Base-by-base conservation (phyloP, 176 grass and related monocot genomes). In the Carex littledalei region DNA sequence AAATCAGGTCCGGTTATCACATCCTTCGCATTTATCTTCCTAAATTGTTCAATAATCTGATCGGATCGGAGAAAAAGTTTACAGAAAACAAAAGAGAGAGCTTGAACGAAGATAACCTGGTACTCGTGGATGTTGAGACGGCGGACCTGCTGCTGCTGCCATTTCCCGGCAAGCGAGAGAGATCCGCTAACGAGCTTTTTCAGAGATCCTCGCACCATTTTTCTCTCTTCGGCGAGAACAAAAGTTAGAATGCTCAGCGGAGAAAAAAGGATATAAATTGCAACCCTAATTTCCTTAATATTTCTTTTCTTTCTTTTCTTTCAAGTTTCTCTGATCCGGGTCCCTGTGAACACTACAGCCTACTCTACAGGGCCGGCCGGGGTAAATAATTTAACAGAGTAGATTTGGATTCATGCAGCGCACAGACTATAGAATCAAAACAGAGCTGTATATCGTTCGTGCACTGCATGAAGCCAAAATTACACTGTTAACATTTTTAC, bases 71-170 rank as follows among this genome's bases (percentile, higher is more conserved):
- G 21, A n/a, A 34, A 8, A 81, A 24, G 10, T 17, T 47, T 21
- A 20, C 6, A 35, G 32, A 78, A 85, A 86, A 81, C 22, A 6
- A 11, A 16, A 18, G 0, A 64, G 52, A n/a, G 22, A 83, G 83
- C 56, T 90, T 68, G 4, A 49, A 6, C 7, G 14, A 0, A 59
- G 68, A 70, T 32, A 66, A 99, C 97, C 93, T 99, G 97, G 86
- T 99, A 99, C 87, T 99, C 97, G 84, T 99, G 97, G 90, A 99
- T 94, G 87, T 99, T 99, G 90, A 99, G 97, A 85, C 93, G 97
- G 87, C 97, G 97, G 66, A 99, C 85, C 85, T 99, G 97, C 88
- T 96, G 97, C 21, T 94, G 90, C 71, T 96, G 97, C 97, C 97
- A 99, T 88, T 79, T 94, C 20, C 93, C 93, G 81, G 93, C 93